Base-by-base conservation (phyloP, 1,284 basidiomycete genomes). In the Kwoniella shivajii region DNA sequence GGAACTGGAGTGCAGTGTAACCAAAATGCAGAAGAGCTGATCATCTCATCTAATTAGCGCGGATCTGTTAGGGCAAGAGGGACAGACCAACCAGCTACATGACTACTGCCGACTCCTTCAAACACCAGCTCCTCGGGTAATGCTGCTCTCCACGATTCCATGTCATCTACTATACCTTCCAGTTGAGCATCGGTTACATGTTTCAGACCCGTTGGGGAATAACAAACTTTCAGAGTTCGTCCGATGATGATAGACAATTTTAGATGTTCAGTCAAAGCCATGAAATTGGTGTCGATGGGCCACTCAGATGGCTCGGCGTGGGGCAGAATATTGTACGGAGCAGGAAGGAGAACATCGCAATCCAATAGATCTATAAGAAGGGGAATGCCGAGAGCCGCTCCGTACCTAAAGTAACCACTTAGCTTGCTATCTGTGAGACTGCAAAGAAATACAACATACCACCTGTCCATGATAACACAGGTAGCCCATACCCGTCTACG, bases 311-410 rank as follows among this genome's bases (percentile, higher is more conserved):
- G 82, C 66, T 89, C 85, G 16, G 60, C 47, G 6, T 66, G 68
- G 3, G 74, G 71, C 1, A 69, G 57, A 53, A 79, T 69, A 83
- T 89, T 49, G 86, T 89, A 65, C 82, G 75, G 68, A 0, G 74
- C 90, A 4, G 91, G 92, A 33, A 95, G 80, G 41, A 92, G 86
- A 13, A 89, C 88, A 75, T 97, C 93, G 76, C 93, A 97, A 75
- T 96, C 93, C 63, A 88, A 85, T 3, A 96, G 84, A 74, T 95
- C 90, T 64, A 96, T 92, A 86, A 93, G 88, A 74, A 87, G 88
- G 2, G 93, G 76, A 6, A 73, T 64, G 4, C 76, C 78, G 4
- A 78, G 63, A 3, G 71, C 70, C 2, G 72, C 73, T 1, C 65
- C 69, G 55, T 74, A 74, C 58, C 56, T 67, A 27, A 22, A n/a